Evolutionary conservation across 1,284 basidiomycete genomes (phyloP), one percentile per base, ranked within the genome.

Genomic region (Termitomyces sp.): DNA sequence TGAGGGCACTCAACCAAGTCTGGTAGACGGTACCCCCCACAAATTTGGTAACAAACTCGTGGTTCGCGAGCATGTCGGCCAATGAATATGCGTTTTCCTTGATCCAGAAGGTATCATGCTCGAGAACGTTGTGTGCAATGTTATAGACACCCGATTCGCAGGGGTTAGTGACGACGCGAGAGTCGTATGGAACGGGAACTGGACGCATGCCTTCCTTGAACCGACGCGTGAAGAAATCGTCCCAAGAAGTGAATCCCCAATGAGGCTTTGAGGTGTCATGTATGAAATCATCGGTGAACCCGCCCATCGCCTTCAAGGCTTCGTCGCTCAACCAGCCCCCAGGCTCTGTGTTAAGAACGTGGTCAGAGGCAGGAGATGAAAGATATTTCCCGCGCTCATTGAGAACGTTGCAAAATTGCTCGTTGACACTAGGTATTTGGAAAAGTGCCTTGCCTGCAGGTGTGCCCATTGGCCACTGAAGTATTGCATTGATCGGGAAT

Each of bases 11-110:
- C 50, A 84, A 73, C 69, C 78, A 82, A 0, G 74, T 78, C 58
- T 84, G 83, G 59, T 75, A 82, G 50, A 83, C 67, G 0, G 79
- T 77, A 1, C 80, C 80, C 1, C 76, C 79, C 3, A 70, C 65
- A 55, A 82, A 82, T 45, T 58, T 46, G 4, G 57, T n/a, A 2
- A 60, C 56, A 21, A 56, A 58, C 38, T 57, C 53, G 19, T 66
- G 53, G 53, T 56, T 53, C 31, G 67, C 60, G 21, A 77, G 65
- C 58, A 76, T 70, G 44, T 74, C 65, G 26, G 50, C 58, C 38
- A 75, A 62, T 5, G 73, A 76, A 58, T 73, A 73, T 0, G 66
- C 60, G 33, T 68, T 60, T 28, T 62, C 65, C 50, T 72, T 71
- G 53, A 71, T 44, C 66, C 66, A 72, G 54, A 72, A 70, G 19